Percentiles rank a stretch among this genome's conserved stretches.
Evolutionary conservation across 2,329 filamentous ascomycete species (phyloP).

Genomic region (Ophiocordyceps camponoti-rufipedis): DNA sequence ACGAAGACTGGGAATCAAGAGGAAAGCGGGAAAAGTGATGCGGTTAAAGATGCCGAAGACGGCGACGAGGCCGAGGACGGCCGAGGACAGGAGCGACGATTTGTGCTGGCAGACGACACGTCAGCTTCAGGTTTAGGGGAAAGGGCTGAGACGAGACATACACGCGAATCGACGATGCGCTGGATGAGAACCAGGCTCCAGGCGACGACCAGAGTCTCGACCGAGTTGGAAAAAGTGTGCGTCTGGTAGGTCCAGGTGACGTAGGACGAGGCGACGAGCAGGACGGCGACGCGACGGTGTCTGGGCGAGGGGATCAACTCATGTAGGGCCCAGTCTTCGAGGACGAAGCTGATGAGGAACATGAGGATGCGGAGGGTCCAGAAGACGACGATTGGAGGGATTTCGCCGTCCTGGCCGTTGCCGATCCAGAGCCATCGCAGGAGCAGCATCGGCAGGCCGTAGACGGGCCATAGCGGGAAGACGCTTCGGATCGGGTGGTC

Average conservation of each 20-base stretch:
- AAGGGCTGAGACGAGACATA: conserved; percentile 20
- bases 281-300: conserved; percentile 52
- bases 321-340: conserved; percentile 94
- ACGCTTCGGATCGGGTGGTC: conserved; percentile 81
- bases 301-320: conserved; percentile 68
- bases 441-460: conserved; percentile 83
- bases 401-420: conserved; percentile 55
- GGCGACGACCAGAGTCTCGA: conserved; percentile 81
- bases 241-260: conserved; percentile 98
- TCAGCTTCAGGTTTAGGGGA: no score
- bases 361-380: conserved; percentile 78
- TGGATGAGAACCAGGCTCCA: conserved; percentile 89
- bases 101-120: conserved; percentile 33
- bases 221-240: conserved; percentile 94
- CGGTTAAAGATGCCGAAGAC: conserved; percentile 89
- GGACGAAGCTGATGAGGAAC: conserved; percentile 87
- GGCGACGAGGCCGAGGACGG: conserved; percentile 60
- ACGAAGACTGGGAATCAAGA: conserved; percentile 66
- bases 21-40: conserved; percentile 90
- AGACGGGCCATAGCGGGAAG: conserved; percentile 90
- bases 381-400: conserved; percentile 74
- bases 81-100: conserved; percentile 58
- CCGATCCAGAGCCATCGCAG: conserved; percentile 87
- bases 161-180: conserved; percentile 64
- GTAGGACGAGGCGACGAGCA: conserved; percentile 87